These are phyloP conservation scores for Fagus crenata DNA, from an alignment of 306 rosid genomes.

Conservation along the genomic window DNA sequence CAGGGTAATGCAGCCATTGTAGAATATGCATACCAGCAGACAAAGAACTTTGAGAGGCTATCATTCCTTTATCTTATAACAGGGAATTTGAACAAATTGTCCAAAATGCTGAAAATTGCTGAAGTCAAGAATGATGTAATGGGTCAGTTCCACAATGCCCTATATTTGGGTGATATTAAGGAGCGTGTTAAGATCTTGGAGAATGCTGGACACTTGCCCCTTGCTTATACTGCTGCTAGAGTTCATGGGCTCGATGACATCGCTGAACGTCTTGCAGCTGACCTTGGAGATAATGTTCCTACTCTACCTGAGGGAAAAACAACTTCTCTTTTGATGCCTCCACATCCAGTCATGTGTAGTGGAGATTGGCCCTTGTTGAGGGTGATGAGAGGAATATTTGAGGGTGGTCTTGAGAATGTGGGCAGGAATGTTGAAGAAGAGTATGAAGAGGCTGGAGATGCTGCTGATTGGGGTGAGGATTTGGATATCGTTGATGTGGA, in stretches of 20 bases:
- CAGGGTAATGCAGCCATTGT: constrained; percentile 92
- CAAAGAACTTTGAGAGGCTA: constrained; percentile 83
- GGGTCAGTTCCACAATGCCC: constrained; percentile 96
- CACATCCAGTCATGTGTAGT: constrained; percentile 68
- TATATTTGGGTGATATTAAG: constrained; percentile 71
- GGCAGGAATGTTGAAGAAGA: constrained; percentile 51
- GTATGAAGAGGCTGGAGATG: constrained; percentile 71
- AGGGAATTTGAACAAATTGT: constrained; percentile 72
- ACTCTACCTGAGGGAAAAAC: constrained; percentile 69
- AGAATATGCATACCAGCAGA: constrained; percentile 92
- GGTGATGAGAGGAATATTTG: constrained; percentile 80
- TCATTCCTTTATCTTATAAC: constrained; percentile 87
- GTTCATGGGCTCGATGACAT: constrained; percentile 74
- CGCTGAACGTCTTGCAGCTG: constrained; percentile 75
- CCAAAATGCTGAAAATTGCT: constrained; percentile 96
- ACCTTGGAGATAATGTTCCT: constrained; percentile 76
- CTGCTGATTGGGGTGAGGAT: constrained; percentile 78
- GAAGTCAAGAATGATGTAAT: constrained; percentile 92
- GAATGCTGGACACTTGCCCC: constrained; percentile 80
- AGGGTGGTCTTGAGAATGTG: constrained; percentile 62
- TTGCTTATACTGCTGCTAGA: constrained; percentile 73
- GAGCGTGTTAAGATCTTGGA: constrained; percentile 91
- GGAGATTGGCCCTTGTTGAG: constrained; percentile 94
- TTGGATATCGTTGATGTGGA: constrained; percentile 70
- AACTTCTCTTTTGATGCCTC: constrained; percentile 73